A percentile compares a stretch with the other conserved stretches of the same genome.
Conservation (phyloP, 371 early-diverging fungal species). For the Saksenaea oblongispora region DNA sequence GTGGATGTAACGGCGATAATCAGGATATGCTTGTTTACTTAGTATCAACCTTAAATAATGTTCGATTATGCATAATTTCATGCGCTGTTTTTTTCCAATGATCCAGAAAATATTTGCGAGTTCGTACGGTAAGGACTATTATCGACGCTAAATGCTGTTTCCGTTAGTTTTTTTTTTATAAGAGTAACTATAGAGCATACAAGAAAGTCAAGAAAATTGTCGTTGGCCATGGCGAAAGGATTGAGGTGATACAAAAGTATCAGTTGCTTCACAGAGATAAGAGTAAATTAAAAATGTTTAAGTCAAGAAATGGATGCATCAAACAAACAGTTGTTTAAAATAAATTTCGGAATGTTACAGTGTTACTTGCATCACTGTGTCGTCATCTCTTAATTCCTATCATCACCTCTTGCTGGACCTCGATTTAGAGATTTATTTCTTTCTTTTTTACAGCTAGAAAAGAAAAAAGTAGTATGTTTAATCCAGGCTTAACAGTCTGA, state of each 20-base stretch:
- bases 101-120: conserved; percentile 1
- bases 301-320: conserved; percentile 15
- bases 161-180: not conserved
- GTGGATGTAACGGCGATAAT: conserved; percentile 2
- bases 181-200: not conserved
- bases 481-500: too few relatives aligned
- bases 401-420: too few relatives aligned
- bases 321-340: too few relatives aligned
- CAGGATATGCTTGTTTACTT: conserved; percentile 3
- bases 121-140: conserved; percentile 7
- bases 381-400: too few relatives aligned
- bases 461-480: too few relatives aligned
- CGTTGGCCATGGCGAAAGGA: conserved; percentile 4
- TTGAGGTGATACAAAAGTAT: conserved; percentile 8
- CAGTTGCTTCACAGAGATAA: conserved; percentile 9
- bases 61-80: not conserved
- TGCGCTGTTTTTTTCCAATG: not conserved
- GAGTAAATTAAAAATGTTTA: conserved; percentile 11
- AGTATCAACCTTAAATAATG: not conserved
- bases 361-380: too few relatives aligned
- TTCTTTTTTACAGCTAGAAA: too few relatives aligned
- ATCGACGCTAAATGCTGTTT: not conserved
- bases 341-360: too few relatives aligned
- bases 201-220: not conserved
- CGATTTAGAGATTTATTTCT: too few relatives aligned